phyloP scores from a whole-genome alignment of 306 rosid species.

The Potentilla sterilis region DNA sequence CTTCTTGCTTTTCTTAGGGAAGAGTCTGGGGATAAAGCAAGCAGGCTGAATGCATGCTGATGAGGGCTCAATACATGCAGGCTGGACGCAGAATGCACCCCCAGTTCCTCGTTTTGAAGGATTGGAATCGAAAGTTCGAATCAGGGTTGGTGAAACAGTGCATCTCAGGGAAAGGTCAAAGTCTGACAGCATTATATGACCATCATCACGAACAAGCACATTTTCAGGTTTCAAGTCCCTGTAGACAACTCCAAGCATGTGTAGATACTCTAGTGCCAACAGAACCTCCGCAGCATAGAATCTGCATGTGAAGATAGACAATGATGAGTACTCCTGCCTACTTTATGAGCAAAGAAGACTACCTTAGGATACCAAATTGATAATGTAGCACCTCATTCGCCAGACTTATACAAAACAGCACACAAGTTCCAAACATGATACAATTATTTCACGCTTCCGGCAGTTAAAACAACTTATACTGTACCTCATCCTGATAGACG shows the following conservation, averaged over 20 bases:
- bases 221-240: conserved; percentile 98
- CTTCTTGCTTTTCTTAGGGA: conserved; percentile 80
- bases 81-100: conserved; percentile 93
- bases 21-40: conserved; percentile 78
- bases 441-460: neutral
- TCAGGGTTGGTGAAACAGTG: conserved; percentile 78
- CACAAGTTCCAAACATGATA: neutral
- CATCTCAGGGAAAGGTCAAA: conserved; percentile 96
- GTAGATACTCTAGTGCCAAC: conserved; percentile 94
- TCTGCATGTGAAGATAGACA: conserved; percentile 42
- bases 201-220: conserved; percentile 96
- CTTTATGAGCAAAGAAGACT: neutral
- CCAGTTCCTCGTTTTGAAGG: conserved; percentile 73
- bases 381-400: conserved; percentile 1
- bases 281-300: conserved; percentile 98
- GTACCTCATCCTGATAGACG: neutral
- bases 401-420: neutral
- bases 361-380: neutral
- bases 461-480: neutral
- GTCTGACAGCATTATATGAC: conserved; percentile 99
- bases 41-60: conserved; percentile 94
- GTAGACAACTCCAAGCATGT: conserved; percentile 99
- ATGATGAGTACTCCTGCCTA: conserved; percentile 3
- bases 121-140: conserved; percentile 65
- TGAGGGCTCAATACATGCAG: conserved; percentile 91